Evolutionary conservation across 2,329 filamentous ascomycete species (phyloP).

Genomic region (Aureobasidium sp.): DNA sequence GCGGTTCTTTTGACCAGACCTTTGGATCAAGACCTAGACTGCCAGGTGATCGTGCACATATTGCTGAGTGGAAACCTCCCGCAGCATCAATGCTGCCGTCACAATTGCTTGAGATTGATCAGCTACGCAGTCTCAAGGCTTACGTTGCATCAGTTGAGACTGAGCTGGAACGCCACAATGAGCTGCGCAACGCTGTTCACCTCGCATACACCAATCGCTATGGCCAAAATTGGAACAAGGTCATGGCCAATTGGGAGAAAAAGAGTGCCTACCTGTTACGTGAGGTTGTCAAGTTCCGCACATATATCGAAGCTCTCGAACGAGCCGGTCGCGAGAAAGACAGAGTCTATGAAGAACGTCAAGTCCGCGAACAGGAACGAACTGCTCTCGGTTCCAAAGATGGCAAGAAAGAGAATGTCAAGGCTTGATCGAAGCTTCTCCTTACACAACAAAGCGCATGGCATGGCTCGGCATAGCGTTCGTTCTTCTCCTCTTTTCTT

Average conservation of each 20-base stretch:
- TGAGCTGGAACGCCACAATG: slow-evolving; percentile 81
- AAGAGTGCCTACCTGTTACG: slow-evolving; percentile 86
- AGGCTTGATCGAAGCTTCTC: not conserved
- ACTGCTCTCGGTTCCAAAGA: slow-evolving; percentile 4
- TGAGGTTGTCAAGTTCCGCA: slow-evolving; percentile 94
- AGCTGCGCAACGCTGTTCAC: slow-evolving; percentile 77
- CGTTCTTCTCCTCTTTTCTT: not conserved
- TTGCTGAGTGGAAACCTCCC: slow-evolving; percentile 84
- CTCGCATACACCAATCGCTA: slow-evolving; percentile 79
- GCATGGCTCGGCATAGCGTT: slow-evolving; percentile 11
- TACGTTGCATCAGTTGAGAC: slow-evolving; percentile 84
- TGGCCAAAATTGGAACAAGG: slow-evolving; percentile 70
- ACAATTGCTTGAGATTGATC: slow-evolving; percentile 69
- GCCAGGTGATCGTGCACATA: slow-evolving; percentile 74
- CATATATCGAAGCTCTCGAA: slow-evolving; percentile 80
- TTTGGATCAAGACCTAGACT: slow-evolving; percentile 56
- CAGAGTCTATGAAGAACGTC: slow-evolving; percentile 46
- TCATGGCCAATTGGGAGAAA: slow-evolving; percentile 94
- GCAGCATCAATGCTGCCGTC: slow-evolving; percentile 85
- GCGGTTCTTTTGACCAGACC: slow-evolving; percentile 52
- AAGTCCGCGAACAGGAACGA: slow-evolving; percentile 8
- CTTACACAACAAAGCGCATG: no score
- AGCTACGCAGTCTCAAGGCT: slow-evolving; percentile 63
- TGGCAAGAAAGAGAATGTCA: slow-evolving; percentile 5
- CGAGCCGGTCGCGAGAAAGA: slow-evolving; percentile 63